A percentile compares a stretch with the other conserved stretches of the same genome.
phyloP scores from a whole-genome alignment of 495 filamentous ascomycete genomes.

The Hypoxylon subgilvum region DNA sequence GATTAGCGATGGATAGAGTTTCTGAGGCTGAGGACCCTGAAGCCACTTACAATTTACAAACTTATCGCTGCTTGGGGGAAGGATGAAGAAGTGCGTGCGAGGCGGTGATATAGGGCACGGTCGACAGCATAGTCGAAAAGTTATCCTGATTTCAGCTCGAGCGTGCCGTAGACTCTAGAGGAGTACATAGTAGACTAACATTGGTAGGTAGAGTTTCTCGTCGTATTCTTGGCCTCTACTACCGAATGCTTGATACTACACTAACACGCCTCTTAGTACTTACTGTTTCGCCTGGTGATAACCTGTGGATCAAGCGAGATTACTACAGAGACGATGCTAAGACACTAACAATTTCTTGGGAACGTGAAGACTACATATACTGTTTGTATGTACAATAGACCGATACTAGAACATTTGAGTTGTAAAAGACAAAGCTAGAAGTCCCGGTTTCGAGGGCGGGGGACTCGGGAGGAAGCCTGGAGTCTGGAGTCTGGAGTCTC shows the following conservation, averaged over 20 bases:
- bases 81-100: no score
- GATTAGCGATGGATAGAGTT: no score
- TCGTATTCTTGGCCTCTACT: neutral
- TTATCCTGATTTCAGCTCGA: conserved; percentile 1
- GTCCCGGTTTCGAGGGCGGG: conserved; percentile 23
- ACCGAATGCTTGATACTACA: conserved; percentile 3
- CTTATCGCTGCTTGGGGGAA: no score
- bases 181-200: no score
- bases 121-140: no score
- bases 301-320: neutral
- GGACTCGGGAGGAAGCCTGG: no score
- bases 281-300: neutral
- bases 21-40: conserved; percentile 12
- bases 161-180: neutral
- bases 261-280: conserved; percentile 9
- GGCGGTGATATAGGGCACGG: no score
- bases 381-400: no score
- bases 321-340: conserved; percentile 17
- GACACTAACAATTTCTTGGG: conserved; percentile 26
- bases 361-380: neutral
- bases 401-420: no score
- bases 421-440: conserved; percentile 11
- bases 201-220: conserved; percentile 1
- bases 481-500: neutral
- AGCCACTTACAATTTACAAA: no score